Base-by-base conservation (phyloP, 2,329 filamentous ascomycete genomes). In the Beauveria sp. region DNA sequence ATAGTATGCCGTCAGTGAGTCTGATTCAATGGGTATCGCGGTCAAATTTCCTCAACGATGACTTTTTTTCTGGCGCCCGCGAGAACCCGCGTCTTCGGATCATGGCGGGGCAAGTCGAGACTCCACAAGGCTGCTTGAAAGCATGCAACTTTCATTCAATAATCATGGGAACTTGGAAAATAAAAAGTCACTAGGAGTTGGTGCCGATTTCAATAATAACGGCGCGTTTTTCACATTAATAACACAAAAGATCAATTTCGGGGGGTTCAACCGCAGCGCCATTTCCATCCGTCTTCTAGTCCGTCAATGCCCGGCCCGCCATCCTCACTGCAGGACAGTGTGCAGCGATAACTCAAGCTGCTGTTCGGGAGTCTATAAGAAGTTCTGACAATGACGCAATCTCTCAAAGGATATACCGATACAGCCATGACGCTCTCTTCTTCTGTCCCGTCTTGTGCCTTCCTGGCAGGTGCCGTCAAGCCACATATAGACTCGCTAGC, bases 281-380 rank as follows among this genome's bases (percentile, higher is more conserved):
- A 62, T 45, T 58, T 62, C 60, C 60, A 62, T 12, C 60, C 60
- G 12, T 62, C 60, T 24, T 57, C 52, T n/a, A 61, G 22, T 3
- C 53, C 52, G 24, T 22, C 45, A 18, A 61, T 43, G 24, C 53
- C 53, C 9, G 60, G 43, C 38, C 47, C 58, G 18, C 60, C 53
- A 10, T 58, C 60, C 40, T 43, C 46, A 9, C 43, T 57, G 20
- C 60, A 62, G 18, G 60, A 62, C 7, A 62, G 40, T 3, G 26
- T 20, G 9, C 60, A 62, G 24, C 60, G 53, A 40, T 62, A 53
- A 7, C 16, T 16, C 16, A 62, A n/a, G 10, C 26, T 46, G 20
- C 43, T 40, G 45, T 20, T 18, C n/a, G 53, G 14, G 9, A 38
- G 4, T 22, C n/a, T 34, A 38, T 58, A 62, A 9, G 38, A 22